phyloP scores from a whole-genome alignment of 495 filamentous ascomycete genomes.

The Penicillium odoratum region DNA sequence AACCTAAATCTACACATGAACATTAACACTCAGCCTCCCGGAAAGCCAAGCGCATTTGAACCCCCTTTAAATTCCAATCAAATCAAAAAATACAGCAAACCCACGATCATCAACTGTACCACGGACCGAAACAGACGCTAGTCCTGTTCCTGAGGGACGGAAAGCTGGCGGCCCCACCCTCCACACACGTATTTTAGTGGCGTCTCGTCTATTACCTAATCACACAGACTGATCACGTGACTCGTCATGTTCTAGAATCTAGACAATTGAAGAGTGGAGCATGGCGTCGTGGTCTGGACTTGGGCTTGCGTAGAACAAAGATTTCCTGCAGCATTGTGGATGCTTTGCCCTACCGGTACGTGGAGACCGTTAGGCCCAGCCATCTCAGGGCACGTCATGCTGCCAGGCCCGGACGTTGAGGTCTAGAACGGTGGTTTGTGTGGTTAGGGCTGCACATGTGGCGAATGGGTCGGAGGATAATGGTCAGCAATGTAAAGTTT shows the following conservation, averaged over 20 bases:
- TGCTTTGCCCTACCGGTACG: constrained; percentile 2
- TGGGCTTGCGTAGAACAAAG: not conserved
- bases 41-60: not conserved
- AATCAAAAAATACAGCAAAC: constrained; percentile 1
- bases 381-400: not conserved
- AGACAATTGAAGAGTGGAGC: not conserved
- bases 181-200: not conserved
- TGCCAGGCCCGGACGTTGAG: not conserved
- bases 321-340: constrained; percentile 3
- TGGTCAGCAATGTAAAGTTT: not conserved
- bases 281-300: constrained; percentile 1
- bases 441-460: constrained; percentile 5
- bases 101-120: constrained; percentile 21
- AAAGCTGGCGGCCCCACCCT: constrained; percentile 8
- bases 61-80: not conserved
- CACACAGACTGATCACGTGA: not conserved
- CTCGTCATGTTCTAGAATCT: not conserved
- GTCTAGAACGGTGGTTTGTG: constrained; percentile 9
- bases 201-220: not conserved
- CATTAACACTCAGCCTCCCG: not conserved
- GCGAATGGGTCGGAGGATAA: not conserved
- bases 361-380: constrained; percentile 6
- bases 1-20: not conserved
- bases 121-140: constrained; percentile 25
- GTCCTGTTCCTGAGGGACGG: constrained; percentile 40